Base-by-base conservation (phyloP, 2,329 filamentous ascomycete genomes). In the Pseudogymnoascus sp. region DNA sequence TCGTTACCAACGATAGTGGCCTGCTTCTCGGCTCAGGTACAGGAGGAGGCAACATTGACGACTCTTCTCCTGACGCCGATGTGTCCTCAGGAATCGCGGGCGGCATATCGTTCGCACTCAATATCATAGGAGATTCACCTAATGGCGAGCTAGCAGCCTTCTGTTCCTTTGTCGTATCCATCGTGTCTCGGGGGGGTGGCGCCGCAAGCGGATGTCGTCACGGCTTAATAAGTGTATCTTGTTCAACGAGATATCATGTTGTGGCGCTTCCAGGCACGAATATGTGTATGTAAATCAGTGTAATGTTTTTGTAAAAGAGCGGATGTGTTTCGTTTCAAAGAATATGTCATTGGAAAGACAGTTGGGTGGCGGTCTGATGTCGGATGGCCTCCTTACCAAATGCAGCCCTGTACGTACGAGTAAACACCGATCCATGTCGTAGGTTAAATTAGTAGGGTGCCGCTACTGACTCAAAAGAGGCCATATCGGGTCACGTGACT, bases 21-120 rank as follows among this genome's bases (percentile, higher is more conserved):
- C 47, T 53, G 47, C 47, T 53, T 11, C 47, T 53, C 28, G 47
- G 47, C 28, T 53, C 47, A 20, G 47, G 60, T 59, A 61, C 58
- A 38, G 68, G 64, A 35, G 68, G 66, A 33, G 67, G 66, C 18
- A 64, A 60, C 65, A 68, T 69, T 9, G 67, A 53, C 35, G 38
- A 35, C n/a, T 41, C 37, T n/a, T 57, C 38, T 7, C 47, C 28
- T 20, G 28, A 28, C 6, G 47, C n/a, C n/a, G 47, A 33, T 20
- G 47, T 35, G 28, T n/a, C 47, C 15, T 35, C 47, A 2, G 47
- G 47, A 18, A 35, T 35, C 33, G 28, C 47, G 28, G 28, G 47
- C 11, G 47, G 47, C 47, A 53, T 53, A 8, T 53, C 28, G 15
- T 53, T 53, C 3, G 28, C n/a, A 20, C 47, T 53, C 28, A 35